Conservation (phyloP, 495 filamentous ascomycete genomes). For the Chaetomium tenue region DNA sequence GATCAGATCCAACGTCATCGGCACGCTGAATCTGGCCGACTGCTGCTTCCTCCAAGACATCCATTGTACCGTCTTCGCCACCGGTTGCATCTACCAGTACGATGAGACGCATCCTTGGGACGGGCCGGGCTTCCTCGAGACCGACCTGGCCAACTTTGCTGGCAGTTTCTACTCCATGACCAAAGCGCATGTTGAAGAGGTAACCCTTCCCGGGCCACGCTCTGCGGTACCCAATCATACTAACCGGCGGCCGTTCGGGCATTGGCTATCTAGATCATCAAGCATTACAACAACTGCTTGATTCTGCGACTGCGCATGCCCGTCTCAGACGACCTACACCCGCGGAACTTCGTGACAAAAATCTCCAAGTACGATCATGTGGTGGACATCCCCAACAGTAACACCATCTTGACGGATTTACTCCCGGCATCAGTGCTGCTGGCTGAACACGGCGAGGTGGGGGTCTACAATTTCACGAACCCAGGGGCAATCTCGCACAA, state of each 20-base stretch:
- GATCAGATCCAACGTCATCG: slow-evolving; percentile 62
- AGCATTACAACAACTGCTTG: slow-evolving; percentile 56
- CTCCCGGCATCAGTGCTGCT: slow-evolving; percentile 59
- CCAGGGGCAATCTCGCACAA: slow-evolving; percentile 67
- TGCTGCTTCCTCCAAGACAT: slow-evolving; percentile 55
- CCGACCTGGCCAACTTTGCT: slow-evolving; percentile 61
- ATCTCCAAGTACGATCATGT: slow-evolving; percentile 62
- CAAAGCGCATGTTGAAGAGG: slow-evolving; percentile 63
- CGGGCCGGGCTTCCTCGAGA: slow-evolving; percentile 59
- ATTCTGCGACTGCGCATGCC: slow-evolving; percentile 66
- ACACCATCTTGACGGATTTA: slow-evolving; percentile 63
- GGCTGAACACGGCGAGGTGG: slow-evolving; percentile 58
- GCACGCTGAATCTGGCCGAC: slow-evolving; percentile 61
- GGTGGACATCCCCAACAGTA: slow-evolving; percentile 65
- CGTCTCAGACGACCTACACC: slow-evolving; percentile 64
- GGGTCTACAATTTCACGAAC: slow-evolving; percentile 69
- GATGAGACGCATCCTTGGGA: slow-evolving; percentile 57
- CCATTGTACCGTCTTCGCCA: slow-evolving; percentile 64
- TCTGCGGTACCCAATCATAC: neutral
- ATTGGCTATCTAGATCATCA: slow-evolving; percentile 54
- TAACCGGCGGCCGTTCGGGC: neutral
- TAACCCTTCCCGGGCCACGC: slow-evolving; percentile 22
- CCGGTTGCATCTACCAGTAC: slow-evolving; percentile 64
- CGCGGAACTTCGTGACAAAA: slow-evolving; percentile 67
- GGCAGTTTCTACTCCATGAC: slow-evolving; percentile 67